Conservation (phyloP, 345 rosid species). For the Aegle marmelos region DNA sequence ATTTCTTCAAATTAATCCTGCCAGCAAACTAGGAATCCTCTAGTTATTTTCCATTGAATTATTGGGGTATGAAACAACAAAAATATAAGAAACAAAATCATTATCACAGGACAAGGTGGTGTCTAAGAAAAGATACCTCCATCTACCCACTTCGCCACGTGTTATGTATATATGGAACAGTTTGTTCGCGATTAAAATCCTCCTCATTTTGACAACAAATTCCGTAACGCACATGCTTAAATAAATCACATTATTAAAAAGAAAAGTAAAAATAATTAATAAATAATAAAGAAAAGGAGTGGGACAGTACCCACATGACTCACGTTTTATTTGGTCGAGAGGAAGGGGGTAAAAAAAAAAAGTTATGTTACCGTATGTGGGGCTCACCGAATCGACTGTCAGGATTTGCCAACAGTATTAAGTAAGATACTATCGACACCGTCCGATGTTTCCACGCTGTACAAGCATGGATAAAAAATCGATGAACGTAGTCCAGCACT, state of each 20-base stretch:
- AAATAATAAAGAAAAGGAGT: not conserved
- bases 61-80: not conserved
- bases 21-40: constrained; percentile 3
- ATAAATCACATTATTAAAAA: too few species aligned
- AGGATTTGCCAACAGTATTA: not conserved
- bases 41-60: not conserved
- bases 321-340: constrained; percentile 17
- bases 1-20: not conserved
- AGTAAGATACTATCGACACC: constrained; percentile 34
- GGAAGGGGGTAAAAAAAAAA: not conserved
- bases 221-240: too few species aligned
- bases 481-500: constrained; percentile 1
- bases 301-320: constrained; percentile 15
- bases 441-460: constrained; percentile 38
- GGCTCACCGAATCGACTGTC: not conserved
- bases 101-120: not conserved
- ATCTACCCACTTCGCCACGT: constrained; percentile 4
- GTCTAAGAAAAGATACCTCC: not conserved
- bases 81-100: not conserved
- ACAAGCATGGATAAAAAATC: not conserved
- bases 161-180: not conserved
- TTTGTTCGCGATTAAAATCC: too few species aligned
- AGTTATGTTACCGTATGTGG: not conserved
- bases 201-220: too few species aligned
- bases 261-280: too few species aligned